Evolutionary conservation across 192 early-diverging fungal species (phyloP).

Genomic region (Coemansia sp.): DNA sequence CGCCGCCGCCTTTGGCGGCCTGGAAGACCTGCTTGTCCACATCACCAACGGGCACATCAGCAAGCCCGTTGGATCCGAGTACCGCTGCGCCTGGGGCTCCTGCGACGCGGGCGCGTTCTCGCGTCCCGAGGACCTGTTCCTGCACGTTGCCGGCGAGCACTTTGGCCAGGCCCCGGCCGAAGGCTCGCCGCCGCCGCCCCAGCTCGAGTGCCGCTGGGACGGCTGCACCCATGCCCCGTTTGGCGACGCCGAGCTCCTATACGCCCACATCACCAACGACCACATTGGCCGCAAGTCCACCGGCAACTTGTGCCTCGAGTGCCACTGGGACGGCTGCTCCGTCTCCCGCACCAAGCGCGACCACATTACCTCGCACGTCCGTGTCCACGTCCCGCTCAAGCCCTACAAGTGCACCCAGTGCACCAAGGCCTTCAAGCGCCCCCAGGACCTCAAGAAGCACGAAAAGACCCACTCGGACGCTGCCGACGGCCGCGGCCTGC

Average conservation of each 20-base stretch:
- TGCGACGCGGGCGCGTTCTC: background rate
- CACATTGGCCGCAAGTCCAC: constrained; percentile 89
- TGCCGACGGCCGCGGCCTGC: constrained; percentile 13
- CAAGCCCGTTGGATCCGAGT: background rate
- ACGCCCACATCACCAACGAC: constrained; percentile 76
- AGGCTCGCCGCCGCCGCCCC: background rate
- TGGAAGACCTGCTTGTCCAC: constrained; percentile 78
- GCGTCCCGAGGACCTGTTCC: constrained; percentile 8
- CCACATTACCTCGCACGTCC: constrained; percentile 95
- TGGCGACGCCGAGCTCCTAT: constrained; percentile 76
- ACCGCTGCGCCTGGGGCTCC: constrained; percentile 2
- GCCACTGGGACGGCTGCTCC: constrained; percentile 81
- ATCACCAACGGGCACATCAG: constrained; percentile 76
- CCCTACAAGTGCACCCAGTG: constrained; percentile 82
- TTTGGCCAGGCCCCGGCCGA: constrained; percentile 4
- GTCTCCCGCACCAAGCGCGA: constrained; percentile 78
- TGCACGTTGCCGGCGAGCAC: constrained; percentile 12
- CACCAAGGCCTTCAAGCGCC: constrained; percentile 84
- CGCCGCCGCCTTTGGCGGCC: constrained; percentile 54
- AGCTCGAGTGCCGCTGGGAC: constrained; percentile 34
- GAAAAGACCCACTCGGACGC: constrained; percentile 68
- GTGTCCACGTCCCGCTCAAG: constrained; percentile 89
- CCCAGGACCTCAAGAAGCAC: constrained; percentile 94
- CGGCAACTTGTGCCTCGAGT: constrained; percentile 80
- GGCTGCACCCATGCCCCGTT: constrained; percentile 46